Percentiles rank a stretch among this genome's conserved stretches.
These are phyloP conservation scores for Vachellia pachyceras DNA, from an alignment of 306 rosid genomes.

Conservation along the genomic window DNA sequence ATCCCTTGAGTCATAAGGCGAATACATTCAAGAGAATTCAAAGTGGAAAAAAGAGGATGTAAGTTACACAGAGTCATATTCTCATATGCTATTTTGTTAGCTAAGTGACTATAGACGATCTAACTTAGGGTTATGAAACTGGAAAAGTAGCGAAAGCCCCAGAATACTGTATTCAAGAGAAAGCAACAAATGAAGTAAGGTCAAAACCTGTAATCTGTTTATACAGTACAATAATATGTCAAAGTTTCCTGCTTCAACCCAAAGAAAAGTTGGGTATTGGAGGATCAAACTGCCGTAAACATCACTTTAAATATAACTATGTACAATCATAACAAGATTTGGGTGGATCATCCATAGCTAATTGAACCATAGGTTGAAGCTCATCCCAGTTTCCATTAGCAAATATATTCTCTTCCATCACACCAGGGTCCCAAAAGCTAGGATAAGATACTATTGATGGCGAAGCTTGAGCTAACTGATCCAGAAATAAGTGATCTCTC, in stretches of 20 bases:
- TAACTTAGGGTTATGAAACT: too few species aligned
- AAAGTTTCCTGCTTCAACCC: neutral
- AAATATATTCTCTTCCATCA: conserved; percentile 47
- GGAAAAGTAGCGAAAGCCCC: too few species aligned
- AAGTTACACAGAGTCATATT: too few species aligned
- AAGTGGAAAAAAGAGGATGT: too few species aligned
- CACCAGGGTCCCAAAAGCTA: conserved; percentile 46
- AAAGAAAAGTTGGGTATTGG: neutral
- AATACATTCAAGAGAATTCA: too few species aligned
- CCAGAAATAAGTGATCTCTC: conserved; percentile 36
- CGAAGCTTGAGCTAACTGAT: conserved; percentile 40
- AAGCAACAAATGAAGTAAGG: neutral
- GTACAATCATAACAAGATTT: conserved; percentile 44
- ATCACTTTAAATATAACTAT: neutral
- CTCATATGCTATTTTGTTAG: too few species aligned
- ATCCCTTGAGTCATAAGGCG: neutral
- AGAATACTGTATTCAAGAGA: too few species aligned
- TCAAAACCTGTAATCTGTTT: neutral
- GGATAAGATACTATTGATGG: conserved; percentile 40
- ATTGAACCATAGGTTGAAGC: conserved; percentile 66
- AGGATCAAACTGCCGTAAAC: neutral
- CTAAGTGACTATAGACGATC: too few species aligned
- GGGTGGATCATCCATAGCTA: too few species aligned
- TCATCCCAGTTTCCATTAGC: conserved; percentile 73
- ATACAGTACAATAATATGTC: neutral